Base-by-base conservation (phyloP, 2,329 filamentous ascomycete genomes). In the Stachybotrys chartarum region DNA sequence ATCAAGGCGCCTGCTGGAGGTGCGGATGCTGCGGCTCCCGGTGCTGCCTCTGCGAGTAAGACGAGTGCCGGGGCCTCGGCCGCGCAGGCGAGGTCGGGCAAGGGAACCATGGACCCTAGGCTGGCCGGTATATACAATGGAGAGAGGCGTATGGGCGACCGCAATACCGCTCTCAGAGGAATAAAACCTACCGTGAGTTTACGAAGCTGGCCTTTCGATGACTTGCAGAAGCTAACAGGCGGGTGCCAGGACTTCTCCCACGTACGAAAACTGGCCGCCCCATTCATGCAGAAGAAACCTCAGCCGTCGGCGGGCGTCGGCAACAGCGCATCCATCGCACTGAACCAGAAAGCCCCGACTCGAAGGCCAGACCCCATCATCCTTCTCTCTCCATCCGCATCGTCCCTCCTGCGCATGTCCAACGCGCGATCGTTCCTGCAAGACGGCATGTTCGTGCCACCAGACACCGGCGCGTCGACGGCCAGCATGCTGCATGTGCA, bases 391-490 rank as follows among this genome's bases (percentile, higher is more conserved):
- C 94, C 94, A 1, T 97, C 93, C 1, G 94, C 93, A 11, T 97
- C 93, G 3, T 95, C 92, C 1, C 84, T 97, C 51, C 85, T 99
- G 44, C 91, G 93, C 70, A 91, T 97, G 83, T 89, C 90, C 54
- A 99, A 99, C 70, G 91, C 95, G 72, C 95, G 96, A 68, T 86
- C 89, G 32, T 97, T 99, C 79, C 87, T 99, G 60, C 87, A 93
- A 69, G 82, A 86, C 55, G 92, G 92, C 56, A 78, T 87, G 60
- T 99, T 93, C 74, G 79, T 86, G 6, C 90, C 91, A 1, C 82
- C 91, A 4, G 88, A 92, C 78, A 69, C 83, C 55, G 84, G 83
- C 63, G 81, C 80, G 55, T 84, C 84, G 14, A 80, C 84, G 30
- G 80, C 86, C 49, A 91, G 89, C 63, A 91, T 97, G 76, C 82